Evolutionary conservation across 768 basidiomycete genomes (phyloP).

Genomic region (Lactifluus volemus): DNA sequence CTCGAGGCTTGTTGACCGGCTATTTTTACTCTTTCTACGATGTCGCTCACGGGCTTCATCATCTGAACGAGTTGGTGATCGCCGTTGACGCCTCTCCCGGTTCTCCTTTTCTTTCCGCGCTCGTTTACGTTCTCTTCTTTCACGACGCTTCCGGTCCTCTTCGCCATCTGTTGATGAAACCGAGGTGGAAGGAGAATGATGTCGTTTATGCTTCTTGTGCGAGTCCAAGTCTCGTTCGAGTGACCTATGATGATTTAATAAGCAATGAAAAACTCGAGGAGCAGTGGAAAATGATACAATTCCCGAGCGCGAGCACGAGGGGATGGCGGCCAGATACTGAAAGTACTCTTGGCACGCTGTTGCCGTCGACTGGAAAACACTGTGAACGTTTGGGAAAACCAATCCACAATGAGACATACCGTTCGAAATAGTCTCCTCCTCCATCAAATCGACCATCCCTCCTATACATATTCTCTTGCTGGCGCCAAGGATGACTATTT

Average conservation of each 20-base stretch:
- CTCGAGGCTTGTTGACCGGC: constrained; percentile 26
- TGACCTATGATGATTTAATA: constrained; percentile 34
- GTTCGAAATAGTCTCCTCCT: constrained; percentile 56
- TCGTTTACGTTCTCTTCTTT: constrained; percentile 55
- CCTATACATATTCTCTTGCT: constrained; percentile 42
- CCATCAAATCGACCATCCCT: constrained; percentile 29
- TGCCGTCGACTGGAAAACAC: constrained; percentile 49
- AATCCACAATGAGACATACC: constrained; percentile 35
- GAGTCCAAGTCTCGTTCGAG: constrained; percentile 44
- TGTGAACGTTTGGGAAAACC: constrained; percentile 2
- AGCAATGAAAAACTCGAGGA: background rate
- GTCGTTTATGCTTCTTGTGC: constrained; percentile 45
- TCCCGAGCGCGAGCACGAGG: constrained; percentile 58
- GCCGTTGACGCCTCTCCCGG: constrained; percentile 29
- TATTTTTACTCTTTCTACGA: constrained; percentile 25
- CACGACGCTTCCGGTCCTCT: constrained; percentile 46
- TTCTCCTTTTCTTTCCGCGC: constrained; percentile 40
- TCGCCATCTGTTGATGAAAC: constrained; percentile 38
- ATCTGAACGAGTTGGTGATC: constrained; percentile 17
- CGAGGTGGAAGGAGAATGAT: constrained; percentile 36
- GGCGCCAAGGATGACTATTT: constrained; percentile 36
- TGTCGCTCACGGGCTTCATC: constrained; percentile 25
- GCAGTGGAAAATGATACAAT: constrained; percentile 31
- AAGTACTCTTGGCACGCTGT: constrained; percentile 49
- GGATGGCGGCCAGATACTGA: constrained; percentile 76